A percentile compares a stretch with the other conserved stretches of the same genome.
These are phyloP conservation scores for Xylaria sp. DNA, from an alignment of 2,329 filamentous ascomycete species.

Conservation along the genomic window DNA sequence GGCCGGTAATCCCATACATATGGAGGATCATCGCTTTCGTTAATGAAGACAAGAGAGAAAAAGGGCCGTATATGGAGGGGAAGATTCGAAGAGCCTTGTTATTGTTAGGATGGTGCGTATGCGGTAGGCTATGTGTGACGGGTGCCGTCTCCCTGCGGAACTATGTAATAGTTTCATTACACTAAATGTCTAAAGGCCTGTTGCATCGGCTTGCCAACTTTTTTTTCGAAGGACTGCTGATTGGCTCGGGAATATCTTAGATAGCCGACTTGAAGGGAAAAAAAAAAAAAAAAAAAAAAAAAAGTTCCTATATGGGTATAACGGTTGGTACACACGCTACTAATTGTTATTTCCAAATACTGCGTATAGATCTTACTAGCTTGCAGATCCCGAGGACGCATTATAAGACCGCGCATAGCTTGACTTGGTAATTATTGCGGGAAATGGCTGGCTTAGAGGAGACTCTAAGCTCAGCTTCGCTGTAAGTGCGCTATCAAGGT, in stretches of 20 bases:
- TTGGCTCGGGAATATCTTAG: constrained; percentile 38
- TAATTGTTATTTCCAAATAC: constrained; percentile 37
- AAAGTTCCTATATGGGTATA: constrained; percentile 29
- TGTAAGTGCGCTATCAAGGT: constrained; percentile 2
- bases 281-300: not conserved
- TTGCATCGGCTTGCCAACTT: constrained; percentile 23
- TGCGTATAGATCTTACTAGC: constrained; percentile 32
- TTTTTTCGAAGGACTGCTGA: constrained; percentile 17
- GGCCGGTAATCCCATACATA: not conserved
- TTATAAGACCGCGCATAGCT: constrained; percentile 27
- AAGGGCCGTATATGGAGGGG: not conserved
- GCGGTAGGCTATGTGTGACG: not conserved
- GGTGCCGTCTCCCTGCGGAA: not conserved
- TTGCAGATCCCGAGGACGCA: constrained; percentile 31
- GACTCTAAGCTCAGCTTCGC: constrained; percentile 14
- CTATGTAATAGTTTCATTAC: constrained; percentile 12
- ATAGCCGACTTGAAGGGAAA: constrained; percentile 30
- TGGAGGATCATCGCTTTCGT: not conserved
- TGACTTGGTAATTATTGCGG: constrained; percentile 25
- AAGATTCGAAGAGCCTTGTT: not conserved
- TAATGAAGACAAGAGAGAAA: not conserved
- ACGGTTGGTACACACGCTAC: constrained; percentile 20
- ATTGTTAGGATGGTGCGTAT: not conserved
- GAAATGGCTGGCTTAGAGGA: constrained; percentile 23
- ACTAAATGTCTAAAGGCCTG: constrained; percentile 8